phyloP scores from a whole-genome alignment of 2,329 filamentous ascomycete genomes.

The Zelopaecilomyces penicillatus region DNA sequence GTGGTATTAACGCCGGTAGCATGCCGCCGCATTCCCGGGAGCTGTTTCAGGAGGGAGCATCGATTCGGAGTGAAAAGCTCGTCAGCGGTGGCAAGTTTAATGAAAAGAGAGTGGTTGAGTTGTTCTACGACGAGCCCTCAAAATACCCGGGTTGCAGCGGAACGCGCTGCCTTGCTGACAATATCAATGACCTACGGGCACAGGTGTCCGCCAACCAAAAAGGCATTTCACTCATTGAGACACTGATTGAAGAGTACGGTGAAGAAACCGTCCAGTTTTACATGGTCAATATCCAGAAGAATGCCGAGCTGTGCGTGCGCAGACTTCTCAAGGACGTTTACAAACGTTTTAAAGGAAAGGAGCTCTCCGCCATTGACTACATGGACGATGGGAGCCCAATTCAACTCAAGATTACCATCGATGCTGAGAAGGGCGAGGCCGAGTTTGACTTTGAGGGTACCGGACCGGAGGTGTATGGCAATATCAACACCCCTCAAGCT shows the following conservation, averaged over 20 bases:
- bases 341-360: conserved; percentile 60
- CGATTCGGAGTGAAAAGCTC: conserved; percentile 58
- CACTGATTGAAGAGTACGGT: conserved; percentile 68
- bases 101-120: conserved; percentile 64
- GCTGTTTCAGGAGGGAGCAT: conserved; percentile 54
- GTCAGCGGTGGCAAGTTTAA: conserved; percentile 71
- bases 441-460: conserved; percentile 76
- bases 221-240: conserved; percentile 71
- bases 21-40: conserved; percentile 70
- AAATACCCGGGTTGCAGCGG: conserved; percentile 69
- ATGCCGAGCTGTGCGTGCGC: conserved; percentile 67
- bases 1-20: conserved; percentile 69
- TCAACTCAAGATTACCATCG: conserved; percentile 63
- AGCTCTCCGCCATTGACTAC: conserved; percentile 64
- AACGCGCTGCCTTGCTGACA: conserved; percentile 69
- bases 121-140: conserved; percentile 66
- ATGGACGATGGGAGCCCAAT: conserved; percentile 84
- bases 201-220: conserved; percentile 81
- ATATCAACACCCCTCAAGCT: conserved; percentile 73
- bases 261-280: conserved; percentile 74
- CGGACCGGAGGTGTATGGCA: conserved; percentile 70
- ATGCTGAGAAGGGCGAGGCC: conserved; percentile 66
- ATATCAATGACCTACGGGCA: conserved; percentile 74
- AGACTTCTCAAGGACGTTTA: conserved; percentile 64
- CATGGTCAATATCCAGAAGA: conserved; percentile 73